These are phyloP conservation scores for Sapria himalayana DNA, from an alignment of 345 rosid species.

Conservation along the genomic window DNA sequence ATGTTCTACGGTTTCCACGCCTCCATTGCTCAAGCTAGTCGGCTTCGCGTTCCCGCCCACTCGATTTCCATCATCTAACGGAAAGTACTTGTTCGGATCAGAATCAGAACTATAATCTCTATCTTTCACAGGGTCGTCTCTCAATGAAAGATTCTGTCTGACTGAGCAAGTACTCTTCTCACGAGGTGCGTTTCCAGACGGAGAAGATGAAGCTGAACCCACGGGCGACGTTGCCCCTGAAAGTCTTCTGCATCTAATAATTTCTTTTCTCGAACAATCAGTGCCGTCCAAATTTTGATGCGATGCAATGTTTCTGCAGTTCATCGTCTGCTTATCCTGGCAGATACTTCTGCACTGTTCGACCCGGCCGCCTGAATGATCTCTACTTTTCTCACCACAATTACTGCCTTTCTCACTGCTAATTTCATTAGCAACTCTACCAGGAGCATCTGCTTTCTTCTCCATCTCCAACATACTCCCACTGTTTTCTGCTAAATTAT, in stretches of 20 bases:
- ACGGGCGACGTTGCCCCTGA: slow-evolving; percentile 27
- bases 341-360: slow-evolving; percentile 14
- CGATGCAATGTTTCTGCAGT: slow-evolving; percentile 7
- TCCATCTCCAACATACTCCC: slow-evolving; percentile 15
- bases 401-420: slow-evolving; percentile 7
- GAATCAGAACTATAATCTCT: slow-evolving; percentile 10
- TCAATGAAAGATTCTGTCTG: slow-evolving; percentile 10
- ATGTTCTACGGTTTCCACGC: no score
- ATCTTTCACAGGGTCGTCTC: slow-evolving; percentile 11
- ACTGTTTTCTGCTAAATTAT: slow-evolving; percentile 16
- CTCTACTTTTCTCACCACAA: slow-evolving; percentile 9
- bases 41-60: no score
- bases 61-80: no score
- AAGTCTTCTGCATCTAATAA: slow-evolving; percentile 21
- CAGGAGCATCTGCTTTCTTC: slow-evolving; percentile 11
- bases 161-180: slow-evolving; percentile 15
- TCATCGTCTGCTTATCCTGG: slow-evolving; percentile 8
- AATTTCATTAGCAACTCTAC: slow-evolving; percentile 8
- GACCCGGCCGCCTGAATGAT: slow-evolving; percentile 11
- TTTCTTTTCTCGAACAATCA: slow-evolving; percentile 15
- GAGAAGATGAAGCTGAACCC: slow-evolving; percentile 36
- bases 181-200: slow-evolving; percentile 13
- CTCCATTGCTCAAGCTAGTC: no score
- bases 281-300: slow-evolving; percentile 9
- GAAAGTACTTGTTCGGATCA: no score